Conservation (phyloP, 176 grass and related monocot genomes). For the Triticum monococcum region DNA sequence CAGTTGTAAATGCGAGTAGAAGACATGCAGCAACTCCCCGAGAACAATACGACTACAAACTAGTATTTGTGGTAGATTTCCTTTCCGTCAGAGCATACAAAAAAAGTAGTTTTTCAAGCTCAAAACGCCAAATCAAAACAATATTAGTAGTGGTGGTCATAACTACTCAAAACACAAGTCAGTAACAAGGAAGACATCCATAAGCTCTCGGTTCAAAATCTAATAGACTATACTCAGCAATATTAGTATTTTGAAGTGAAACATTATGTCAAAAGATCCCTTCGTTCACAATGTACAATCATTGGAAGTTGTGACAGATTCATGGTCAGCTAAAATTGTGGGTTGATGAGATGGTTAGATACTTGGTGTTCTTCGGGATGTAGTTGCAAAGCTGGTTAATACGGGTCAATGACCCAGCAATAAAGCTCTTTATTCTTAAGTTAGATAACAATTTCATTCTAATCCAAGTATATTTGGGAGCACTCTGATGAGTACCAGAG, state of each 20-base stretch:
- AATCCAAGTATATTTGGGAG: neutral
- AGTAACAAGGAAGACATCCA: neutral
- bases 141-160: neutral
- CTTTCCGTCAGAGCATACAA: neutral
- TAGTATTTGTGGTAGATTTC: neutral
- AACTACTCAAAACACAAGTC: neutral
- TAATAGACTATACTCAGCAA: neutral
- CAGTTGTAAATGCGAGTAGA: neutral
- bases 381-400: neutral
- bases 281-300: conserved; percentile 3
- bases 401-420: neutral
- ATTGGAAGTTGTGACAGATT: neutral
- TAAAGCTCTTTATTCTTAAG: neutral
- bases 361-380: neutral
- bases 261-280: neutral
- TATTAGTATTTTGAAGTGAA: conserved; percentile 4
- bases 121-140: neutral
- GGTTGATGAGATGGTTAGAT: neutral
- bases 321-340: too few relatives aligned
- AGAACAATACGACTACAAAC: conserved; percentile 6
- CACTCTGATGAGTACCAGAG: too few relatives aligned
- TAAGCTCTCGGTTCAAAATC: conserved; percentile 14
- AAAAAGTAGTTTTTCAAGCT: neutral
- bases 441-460: neutral
- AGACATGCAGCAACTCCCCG: neutral